A percentile compares a stretch with the other conserved stretches of the same genome.
phyloP scores from a whole-genome alignment of 495 filamentous ascomycete species.

The Podospora fimiseda region DNA sequence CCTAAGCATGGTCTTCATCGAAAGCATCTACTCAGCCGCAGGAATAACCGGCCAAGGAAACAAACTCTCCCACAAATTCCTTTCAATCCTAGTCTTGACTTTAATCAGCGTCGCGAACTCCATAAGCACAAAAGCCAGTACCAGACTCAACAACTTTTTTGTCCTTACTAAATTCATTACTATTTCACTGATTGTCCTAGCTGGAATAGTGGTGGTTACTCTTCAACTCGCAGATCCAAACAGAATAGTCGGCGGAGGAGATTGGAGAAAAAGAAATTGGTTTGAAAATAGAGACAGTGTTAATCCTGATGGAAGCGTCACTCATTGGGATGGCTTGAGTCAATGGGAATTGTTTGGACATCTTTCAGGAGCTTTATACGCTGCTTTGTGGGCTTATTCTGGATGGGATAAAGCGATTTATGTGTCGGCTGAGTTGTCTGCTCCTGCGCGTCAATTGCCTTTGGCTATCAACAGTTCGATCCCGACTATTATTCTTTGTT shows the following conservation, averaged over 20 bases:
- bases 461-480: constrained; percentile 50
- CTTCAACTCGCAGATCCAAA: constrained; percentile 28
- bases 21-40: constrained; percentile 45
- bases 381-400: constrained; percentile 51
- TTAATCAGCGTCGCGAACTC: constrained; percentile 47
- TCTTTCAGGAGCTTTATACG: constrained; percentile 48
- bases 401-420: constrained; percentile 58
- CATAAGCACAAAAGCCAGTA: constrained; percentile 51
- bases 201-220: constrained; percentile 40
- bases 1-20: constrained; percentile 52
- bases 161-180: constrained; percentile 45
- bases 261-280: constrained; percentile 50
- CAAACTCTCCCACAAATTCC: constrained; percentile 39
- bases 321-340: constrained; percentile 41
- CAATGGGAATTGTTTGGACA: constrained; percentile 48
- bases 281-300: constrained; percentile 39
- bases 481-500: constrained; percentile 49
- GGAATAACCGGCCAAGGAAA: constrained; percentile 39
- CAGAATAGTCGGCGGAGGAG: constrained; percentile 35
- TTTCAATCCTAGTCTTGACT: constrained; percentile 40
- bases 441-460: constrained; percentile 47
- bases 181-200: constrained; percentile 42
- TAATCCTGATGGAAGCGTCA: constrained; percentile 40
- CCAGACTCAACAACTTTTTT: constrained; percentile 49
- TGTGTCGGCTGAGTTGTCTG: constrained; percentile 46